Evolutionary conservation across 495 filamentous ascomycete species (phyloP), one percentile per base, ranked within the genome.

Genomic region (Evernia prunastri): DNA sequence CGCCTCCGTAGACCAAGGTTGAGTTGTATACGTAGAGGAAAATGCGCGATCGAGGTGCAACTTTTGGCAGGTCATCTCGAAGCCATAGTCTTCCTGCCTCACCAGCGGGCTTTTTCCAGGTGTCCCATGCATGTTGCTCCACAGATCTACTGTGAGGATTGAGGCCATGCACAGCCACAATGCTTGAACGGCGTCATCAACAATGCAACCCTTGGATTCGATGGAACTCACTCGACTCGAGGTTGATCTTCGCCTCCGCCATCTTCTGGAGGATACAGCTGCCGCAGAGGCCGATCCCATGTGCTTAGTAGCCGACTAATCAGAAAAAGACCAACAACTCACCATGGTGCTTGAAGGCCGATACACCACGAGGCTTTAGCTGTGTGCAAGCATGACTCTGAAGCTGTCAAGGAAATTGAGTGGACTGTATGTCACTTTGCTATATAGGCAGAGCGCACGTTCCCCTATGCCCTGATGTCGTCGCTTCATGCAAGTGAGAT

Each of bases 1-100:
- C 35, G 12, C 12, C 40, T 70, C 69, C 6, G 65, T 70, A 58
- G 60, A 68, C 45, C 72, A 72, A 23, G 67, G 72, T 33, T 70
- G 73, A 61, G 62, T 77, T 77, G 51, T 79, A 79, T 23, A 72
- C 71, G 39, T 72, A 77, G 35, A 76, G 67, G 13, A 75, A 61
- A 25, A 79, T 70, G 49, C 76, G 66, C 6, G 75, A 73, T 15
- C 67, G 63, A 5, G 72, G 73, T 3, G 73, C 51, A 42, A 67
- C 58, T 18, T 61, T 65, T 0, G 75, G 75, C 29, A 79, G 72
- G 53, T 76, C 75, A 39, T 77, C 73, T 56, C 64, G 69, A 20
- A 77, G 70, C 75, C 74, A 77, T 12, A 11, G 36, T 9, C 36
- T 6, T 39, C 10, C 36, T 39, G 1, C n/a, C 1, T 2, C 3